Evolutionary conservation across 2,329 filamentous ascomycete species (phyloP), one percentile per base, ranked within the genome.

Genomic region (Phaeophleospora eucalypticola): DNA sequence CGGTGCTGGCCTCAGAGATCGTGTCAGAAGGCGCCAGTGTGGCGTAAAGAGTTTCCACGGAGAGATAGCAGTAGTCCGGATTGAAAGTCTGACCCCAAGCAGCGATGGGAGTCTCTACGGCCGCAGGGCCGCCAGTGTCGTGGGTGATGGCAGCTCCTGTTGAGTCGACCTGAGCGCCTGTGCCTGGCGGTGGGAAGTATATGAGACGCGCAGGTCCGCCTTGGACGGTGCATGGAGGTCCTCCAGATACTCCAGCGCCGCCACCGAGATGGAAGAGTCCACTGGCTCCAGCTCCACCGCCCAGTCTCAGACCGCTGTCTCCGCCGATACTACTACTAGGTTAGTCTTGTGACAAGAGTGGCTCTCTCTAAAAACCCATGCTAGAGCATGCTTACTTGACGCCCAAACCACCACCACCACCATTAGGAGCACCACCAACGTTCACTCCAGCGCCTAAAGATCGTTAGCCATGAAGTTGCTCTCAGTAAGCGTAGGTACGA

Each of bases 191-290:
- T 9, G 59, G 59, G 37, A 58, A 60, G 46, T 59, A 60, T 17
- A 58, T 45, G 9, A 61, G 49, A 14, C 51, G 41, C 3, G 59
- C 49, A 8, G 57, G 59, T 7, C 59, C 59, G 14, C 59, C 58
- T 35, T 45, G 46, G 8, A 60, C 47, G 3, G 59, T 48, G 43
- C 57, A 61, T 36, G 52, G 46, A 12, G 46, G 44, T 33, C 37
- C 45, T 27, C 19, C 38, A 10, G 42, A 42, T 15, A 20, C 41
- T 20, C 24, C 36, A 17, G 46, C 42, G 24, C 27, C 38, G 45
- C 35, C 24, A 9, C 29, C 17, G 32, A 42, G 24, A 47, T 38
- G 7, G 36, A 32, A 27, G 14, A 36, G 34, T 39, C 43, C 43
- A 29, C 41, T 32, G 18, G 19, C 18, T 14, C 41, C 43, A 9